Evolutionary conservation across 75 land plant species (phyloP).

Genomic region (Cryptomeria japonica): DNA sequence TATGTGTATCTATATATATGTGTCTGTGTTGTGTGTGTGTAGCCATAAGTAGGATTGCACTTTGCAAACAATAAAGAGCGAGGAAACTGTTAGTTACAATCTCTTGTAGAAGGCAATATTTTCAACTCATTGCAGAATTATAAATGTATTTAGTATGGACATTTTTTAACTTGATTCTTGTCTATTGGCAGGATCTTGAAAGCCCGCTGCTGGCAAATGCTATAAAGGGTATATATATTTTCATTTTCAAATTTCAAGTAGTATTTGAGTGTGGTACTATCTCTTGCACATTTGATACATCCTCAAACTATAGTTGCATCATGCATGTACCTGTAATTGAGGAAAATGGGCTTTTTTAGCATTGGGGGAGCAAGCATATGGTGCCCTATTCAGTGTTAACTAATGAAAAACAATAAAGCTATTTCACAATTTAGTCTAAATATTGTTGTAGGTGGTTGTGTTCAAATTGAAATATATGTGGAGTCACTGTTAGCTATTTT

Average conservation of each 20-base stretch:
- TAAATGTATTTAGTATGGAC: background rate
- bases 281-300: background rate
- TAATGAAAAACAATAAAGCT: background rate
- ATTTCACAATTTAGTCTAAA: background rate
- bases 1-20: background rate
- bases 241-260: background rate
- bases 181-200: constrained; percentile 49
- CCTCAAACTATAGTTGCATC: background rate
- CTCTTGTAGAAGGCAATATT: background rate
- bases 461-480: background rate
- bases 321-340: background rate
- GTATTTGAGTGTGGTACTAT: background rate
- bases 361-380: background rate
- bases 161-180: background rate
- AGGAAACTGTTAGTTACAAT: background rate
- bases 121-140: background rate
- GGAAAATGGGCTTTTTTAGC: background rate
- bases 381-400: background rate
- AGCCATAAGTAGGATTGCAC: background rate
- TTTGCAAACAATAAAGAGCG: background rate
- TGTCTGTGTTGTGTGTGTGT: background rate
- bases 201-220: constrained; percentile 55
- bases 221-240: constrained; percentile 41
- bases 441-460: background rate
- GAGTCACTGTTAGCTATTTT: background rate